Evolutionary conservation across 805 yeast species (phyloP).

Genomic region (Vanderwaltozyma verrucispora): DNA sequence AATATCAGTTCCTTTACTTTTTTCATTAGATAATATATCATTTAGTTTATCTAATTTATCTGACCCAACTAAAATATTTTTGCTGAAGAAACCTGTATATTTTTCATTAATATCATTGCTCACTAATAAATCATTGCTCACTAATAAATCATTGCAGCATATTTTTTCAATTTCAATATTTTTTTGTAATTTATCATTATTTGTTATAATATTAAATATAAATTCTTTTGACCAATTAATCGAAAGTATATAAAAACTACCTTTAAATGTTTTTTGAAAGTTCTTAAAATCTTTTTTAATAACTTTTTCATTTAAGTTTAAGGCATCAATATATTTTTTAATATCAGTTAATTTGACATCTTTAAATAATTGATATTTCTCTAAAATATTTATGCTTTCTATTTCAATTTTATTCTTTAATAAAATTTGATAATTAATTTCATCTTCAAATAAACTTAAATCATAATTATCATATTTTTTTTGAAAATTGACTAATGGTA

Average conservation of each 20-base stretch:
- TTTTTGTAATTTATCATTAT: background rate
- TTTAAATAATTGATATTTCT: conserved; percentile 9
- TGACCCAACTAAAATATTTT: conserved; percentile 17
- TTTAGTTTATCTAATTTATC: conserved; percentile 16
- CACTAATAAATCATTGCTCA: conserved; percentile 2
- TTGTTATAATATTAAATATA: conserved; percentile 12
- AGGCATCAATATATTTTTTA: background rate
- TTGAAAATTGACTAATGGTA: conserved; percentile 7
- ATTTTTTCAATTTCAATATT: conserved; percentile 6
- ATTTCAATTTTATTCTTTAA: conserved; percentile 12
- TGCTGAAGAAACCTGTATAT: conserved; percentile 20
- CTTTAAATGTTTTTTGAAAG: conserved; percentile 2
- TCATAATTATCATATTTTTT: background rate
- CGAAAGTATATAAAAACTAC: conserved; percentile 17
- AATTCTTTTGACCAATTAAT: conserved; percentile 26
- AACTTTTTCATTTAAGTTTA: conserved; percentile 1
- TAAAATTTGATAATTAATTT: conserved; percentile 2
- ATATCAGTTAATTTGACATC: conserved; percentile 12
- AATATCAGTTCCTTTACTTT: background rate
- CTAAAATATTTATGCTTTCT: conserved; percentile 18
- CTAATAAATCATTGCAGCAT: conserved; percentile 18
- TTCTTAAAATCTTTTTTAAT: conserved; percentile 12
- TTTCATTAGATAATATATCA: background rate
- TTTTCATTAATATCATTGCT: background rate
- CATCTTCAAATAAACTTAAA: background rate